Evolutionary conservation across 2,329 filamentous ascomycete species (phyloP), one percentile per base, ranked within the genome.

Genomic region (Beauveria sp.): DNA sequence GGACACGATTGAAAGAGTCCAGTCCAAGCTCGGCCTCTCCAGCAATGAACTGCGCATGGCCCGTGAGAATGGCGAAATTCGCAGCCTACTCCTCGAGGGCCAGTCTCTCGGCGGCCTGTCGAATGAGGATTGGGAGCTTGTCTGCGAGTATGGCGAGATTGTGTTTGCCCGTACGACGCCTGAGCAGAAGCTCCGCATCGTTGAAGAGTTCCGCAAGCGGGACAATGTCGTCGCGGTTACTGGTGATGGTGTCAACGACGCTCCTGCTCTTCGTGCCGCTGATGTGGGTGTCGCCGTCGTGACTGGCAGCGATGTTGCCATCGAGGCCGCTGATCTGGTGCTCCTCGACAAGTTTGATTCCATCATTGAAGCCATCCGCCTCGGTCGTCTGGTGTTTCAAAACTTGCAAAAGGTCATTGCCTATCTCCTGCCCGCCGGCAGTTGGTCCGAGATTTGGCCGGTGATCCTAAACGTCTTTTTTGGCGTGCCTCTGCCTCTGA

Each of bases 201-300:
- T 91, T 51, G 82, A 85, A 61, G 85, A 86, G 53, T 79, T 90
- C 24, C 86, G 88, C 64, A 70, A 74, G 22, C 74, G 81, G 16
- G 80, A 81, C 22, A 82, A 84, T 30, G 82, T 81, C 1, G 86
- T 84, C 12, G 87, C 86, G 40, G 88, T 90, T 76, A 90, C 87
- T n/a, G 88, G 88, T 34, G 88, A 91, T 63, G 85, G 85, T 10
- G 87, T 86, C 9, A 88, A 88, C 61, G 85, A 88, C 63, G 85
- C 84, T 0, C 85, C 85, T 0, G 85, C 85, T 2, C 75, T 88
- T 40, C 85, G 85, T 55, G 84, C 84, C 37, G 85, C 85, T 1
- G 85, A 88, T 64, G 84, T 88, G 0, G 85, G 85, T n/a, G 88
- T 91, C 59, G 84, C 84, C 3, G 84, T 88, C 75, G 84, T 84